Evolutionary conservation across 2,329 filamentous ascomycete genomes (phyloP).

Genomic region (Fusarium newnesense): DNA sequence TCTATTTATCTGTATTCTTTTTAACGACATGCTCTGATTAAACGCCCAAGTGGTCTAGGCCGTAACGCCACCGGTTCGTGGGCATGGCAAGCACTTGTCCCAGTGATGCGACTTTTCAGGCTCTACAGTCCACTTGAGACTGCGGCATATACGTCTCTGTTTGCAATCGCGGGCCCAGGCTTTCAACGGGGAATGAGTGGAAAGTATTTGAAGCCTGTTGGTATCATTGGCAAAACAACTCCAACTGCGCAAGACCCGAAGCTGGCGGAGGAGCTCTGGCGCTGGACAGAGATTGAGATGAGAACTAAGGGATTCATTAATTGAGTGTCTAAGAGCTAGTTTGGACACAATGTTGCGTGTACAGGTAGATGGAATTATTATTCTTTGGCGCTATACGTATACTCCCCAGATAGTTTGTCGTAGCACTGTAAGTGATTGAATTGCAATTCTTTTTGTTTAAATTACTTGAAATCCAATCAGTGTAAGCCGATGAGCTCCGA

Average conservation of each 20-base stretch:
- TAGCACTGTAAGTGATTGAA: neutral
- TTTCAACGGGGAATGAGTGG: neutral
- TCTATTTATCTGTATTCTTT: neutral
- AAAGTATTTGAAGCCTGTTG: neutral
- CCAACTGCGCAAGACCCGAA: neutral
- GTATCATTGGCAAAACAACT: neutral
- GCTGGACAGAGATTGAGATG: neutral
- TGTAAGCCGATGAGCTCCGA: neutral
- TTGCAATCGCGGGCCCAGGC: neutral
- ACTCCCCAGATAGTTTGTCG: no score
- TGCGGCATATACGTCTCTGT: neutral
- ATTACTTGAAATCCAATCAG: rapidly evolving
- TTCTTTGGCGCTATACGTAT: rapidly evolving
- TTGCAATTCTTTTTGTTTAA: neutral
- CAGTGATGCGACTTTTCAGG: neutral
- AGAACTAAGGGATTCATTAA: neutral
- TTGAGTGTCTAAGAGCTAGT: neutral
- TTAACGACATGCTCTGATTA: neutral
- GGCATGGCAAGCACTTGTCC: neutral
- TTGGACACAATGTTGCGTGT: neutral
- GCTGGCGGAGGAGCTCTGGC: neutral
- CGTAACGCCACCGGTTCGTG: neutral
- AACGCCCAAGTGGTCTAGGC: neutral
- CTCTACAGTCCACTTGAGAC: neutral
- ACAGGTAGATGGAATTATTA: neutral